Conservation (phyloP, 228 moss, liverwort and hornwort genomes). For the Sphagnum magellanicum region DNA sequence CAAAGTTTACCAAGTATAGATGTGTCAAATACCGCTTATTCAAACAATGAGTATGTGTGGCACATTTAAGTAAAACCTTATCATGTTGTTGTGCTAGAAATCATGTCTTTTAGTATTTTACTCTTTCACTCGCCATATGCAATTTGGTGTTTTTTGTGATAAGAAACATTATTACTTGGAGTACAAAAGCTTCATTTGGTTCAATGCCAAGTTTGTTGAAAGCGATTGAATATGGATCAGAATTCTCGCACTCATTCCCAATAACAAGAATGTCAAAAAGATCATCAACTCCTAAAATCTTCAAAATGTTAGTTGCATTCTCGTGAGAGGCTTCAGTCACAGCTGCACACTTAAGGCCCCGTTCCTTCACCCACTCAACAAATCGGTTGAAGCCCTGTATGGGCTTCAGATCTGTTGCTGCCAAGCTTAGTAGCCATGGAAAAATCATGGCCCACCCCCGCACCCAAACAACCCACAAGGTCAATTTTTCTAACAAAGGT, state of each 20-base stretch:
- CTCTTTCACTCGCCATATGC: background rate
- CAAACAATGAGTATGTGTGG: too few relatives aligned
- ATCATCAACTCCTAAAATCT: conserved; percentile 37
- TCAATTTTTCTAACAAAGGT: background rate
- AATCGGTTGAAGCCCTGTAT: conserved; percentile 64
- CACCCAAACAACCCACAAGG: background rate
- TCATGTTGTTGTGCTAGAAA: background rate
- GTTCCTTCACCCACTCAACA: conserved; percentile 56
- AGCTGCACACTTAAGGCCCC: conserved; percentile 75
- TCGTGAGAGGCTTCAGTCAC: conserved; percentile 80
- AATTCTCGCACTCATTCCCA: conserved; percentile 75
- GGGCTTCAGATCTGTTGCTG: conserved; percentile 62
- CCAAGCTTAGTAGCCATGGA: conserved; percentile 35
- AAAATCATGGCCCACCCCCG: background rate
- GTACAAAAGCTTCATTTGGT: conserved; percentile 56
- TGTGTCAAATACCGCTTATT: too few relatives aligned
- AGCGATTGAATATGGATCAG: conserved; percentile 87
- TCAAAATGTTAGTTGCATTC: conserved; percentile 87
- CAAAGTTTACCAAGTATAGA: too few relatives aligned
- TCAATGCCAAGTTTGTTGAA: conserved; percentile 62
- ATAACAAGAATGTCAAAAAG: conserved; percentile 85
- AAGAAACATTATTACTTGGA: conserved; percentile 43
- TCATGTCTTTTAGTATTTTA: background rate
- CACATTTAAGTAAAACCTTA: too few relatives aligned
- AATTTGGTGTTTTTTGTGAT: background rate